Conservation (phyloP, 1,284 basidiomycete genomes). For the Mycena citricolor region DNA sequence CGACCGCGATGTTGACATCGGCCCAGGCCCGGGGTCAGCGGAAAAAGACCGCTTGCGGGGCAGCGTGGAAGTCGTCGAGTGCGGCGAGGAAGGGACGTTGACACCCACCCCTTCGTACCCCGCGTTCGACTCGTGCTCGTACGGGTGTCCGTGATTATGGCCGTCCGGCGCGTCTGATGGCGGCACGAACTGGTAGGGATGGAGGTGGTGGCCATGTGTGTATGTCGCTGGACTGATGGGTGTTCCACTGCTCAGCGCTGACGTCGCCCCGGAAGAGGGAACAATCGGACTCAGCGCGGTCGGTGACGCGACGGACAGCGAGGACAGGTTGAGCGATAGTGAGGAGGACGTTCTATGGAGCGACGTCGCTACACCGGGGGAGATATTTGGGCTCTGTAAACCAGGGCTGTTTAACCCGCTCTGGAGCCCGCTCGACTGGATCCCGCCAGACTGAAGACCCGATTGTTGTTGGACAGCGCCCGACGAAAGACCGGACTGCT, state of each 20-base stretch:
- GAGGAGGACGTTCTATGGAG: conserved; percentile 27
- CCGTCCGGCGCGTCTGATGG: conserved; percentile 18
- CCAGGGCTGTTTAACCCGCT: no score
- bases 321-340: conserved; percentile 67
- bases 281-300: conserved; percentile 61
- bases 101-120: conserved; percentile 21
- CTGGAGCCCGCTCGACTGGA: no score
- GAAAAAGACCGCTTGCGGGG: conserved; percentile 65
- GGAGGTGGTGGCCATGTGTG: conserved; percentile 29
- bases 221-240: conserved; percentile 54
- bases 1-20: conserved; percentile 34
- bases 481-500: no score
- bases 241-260: conserved; percentile 57
- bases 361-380: no score
- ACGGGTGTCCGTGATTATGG: conserved; percentile 16
- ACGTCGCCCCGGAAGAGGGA: conserved; percentile 42
- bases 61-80: conserved; percentile 29
- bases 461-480: no score
- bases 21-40: conserved; percentile 36
- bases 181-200: conserved; percentile 45
- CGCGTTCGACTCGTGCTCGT: conserved; percentile 15
- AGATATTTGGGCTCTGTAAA: no score
- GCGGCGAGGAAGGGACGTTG: conserved; percentile 14
- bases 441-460: no score
- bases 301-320: conserved; percentile 62